Evolutionary conservation across 169 alveolate genomes (phyloP).

Genomic region (Plasmodium inui): DNA sequence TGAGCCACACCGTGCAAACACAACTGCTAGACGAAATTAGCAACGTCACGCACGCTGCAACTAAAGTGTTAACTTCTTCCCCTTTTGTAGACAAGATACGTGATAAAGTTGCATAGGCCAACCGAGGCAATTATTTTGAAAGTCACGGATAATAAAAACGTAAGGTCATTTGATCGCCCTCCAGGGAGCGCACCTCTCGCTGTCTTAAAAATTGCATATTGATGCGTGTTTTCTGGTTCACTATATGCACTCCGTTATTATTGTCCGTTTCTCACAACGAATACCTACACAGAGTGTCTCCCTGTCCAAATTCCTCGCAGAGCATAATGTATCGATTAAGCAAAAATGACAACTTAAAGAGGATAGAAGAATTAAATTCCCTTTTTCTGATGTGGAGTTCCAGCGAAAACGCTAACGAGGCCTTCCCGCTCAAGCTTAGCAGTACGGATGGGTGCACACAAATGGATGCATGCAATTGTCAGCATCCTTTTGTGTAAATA

Average conservation of each 20-base stretch:
- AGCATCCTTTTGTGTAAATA: background rate
- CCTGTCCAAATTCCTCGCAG: conserved; percentile 7
- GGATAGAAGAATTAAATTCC: conserved; percentile 53
- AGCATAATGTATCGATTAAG: conserved; percentile 57
- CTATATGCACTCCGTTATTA: background rate
- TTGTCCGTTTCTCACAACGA: background rate
- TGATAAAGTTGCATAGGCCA: conserved; percentile 69
- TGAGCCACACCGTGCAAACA: background rate
- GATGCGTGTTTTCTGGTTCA: background rate
- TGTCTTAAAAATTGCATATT: background rate
- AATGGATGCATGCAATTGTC: background rate
- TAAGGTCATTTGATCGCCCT: background rate
- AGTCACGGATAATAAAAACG: conserved; percentile 68
- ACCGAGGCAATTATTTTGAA: conserved; percentile 49
- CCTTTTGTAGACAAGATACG: conserved; percentile 63
- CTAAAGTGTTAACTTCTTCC: conserved; percentile 15
- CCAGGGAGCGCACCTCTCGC: background rate
- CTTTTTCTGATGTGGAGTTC: conserved; percentile 67
- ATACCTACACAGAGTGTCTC: background rate
- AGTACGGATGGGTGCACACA: background rate
- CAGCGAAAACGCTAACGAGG: conserved; percentile 40
- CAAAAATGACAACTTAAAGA: conserved; percentile 63
- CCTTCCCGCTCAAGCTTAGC: conserved; percentile 53
- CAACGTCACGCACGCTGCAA: background rate
- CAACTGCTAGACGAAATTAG: background rate